Percentiles rank a stretch among this genome's conserved stretches.
phyloP scores from a whole-genome alignment of 108 stramenopile genomes.

The Craspedostauros australis region DNA sequence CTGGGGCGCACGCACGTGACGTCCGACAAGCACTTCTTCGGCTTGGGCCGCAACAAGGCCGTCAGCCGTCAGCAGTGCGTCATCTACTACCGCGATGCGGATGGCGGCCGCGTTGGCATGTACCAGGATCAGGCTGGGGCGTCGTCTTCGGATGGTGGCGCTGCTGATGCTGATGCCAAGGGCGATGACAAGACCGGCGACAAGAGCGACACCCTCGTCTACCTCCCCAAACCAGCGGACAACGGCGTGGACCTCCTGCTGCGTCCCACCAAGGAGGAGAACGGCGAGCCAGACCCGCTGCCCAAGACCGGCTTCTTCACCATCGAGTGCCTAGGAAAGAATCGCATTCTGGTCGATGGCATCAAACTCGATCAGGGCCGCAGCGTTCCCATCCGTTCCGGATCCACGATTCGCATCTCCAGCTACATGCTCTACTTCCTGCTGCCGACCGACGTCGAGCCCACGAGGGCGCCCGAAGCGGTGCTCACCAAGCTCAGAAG shows the following conservation, averaged over 20 bases:
- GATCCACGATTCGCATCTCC: slow-evolving; percentile 26
- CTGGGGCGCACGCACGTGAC: slow-evolving; percentile 50
- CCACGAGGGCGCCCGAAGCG: background rate
- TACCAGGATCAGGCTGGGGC: too few relatives aligned
- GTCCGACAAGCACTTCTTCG: slow-evolving; percentile 35
- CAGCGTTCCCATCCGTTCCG: slow-evolving; percentile 18
- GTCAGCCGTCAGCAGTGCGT: slow-evolving; percentile 29
- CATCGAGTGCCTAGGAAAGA: slow-evolving; percentile 57
- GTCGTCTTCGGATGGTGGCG: too few relatives aligned
- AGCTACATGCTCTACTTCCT: slow-evolving; percentile 35
- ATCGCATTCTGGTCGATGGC: slow-evolving; percentile 43
- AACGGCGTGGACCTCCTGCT: slow-evolving; percentile 5
- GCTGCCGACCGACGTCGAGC: slow-evolving; percentile 17
- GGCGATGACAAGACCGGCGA: slow-evolving; percentile 9
- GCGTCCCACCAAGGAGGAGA: background rate
- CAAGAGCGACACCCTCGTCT: too few relatives aligned
- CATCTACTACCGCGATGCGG: slow-evolving; percentile 33
- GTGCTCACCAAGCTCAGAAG: background rate
- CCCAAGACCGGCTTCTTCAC: slow-evolving; percentile 53
- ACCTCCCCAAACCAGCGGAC: too few relatives aligned
- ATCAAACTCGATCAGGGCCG: slow-evolving; percentile 37
- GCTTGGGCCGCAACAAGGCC: slow-evolving; percentile 33
- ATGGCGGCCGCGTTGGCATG: slow-evolving; percentile 22
- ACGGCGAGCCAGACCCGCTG: background rate
- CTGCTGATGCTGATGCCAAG: too few relatives aligned